A percentile compares a stretch with the other conserved stretches of the same genome.
Evolutionary conservation across 306 rosid species (phyloP).

Genomic region (Dryas drummondii): DNA sequence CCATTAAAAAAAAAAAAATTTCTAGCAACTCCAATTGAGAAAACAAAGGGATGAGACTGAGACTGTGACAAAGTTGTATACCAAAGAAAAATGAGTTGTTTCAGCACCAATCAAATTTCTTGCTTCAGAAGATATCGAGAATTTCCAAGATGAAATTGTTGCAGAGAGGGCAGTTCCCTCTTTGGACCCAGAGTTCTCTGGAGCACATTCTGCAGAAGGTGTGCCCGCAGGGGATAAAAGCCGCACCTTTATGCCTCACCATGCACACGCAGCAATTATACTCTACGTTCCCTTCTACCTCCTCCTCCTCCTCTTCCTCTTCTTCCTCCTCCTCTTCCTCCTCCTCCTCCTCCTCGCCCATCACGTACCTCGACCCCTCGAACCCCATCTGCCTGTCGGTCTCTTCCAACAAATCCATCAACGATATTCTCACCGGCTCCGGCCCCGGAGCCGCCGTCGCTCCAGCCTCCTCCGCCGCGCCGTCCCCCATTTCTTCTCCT

Average conservation of each 20-base stretch:
- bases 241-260: constrained; percentile 73
- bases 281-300: constrained; percentile 36
- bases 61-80: not conserved
- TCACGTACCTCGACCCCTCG: constrained; percentile 44
- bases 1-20: not conserved
- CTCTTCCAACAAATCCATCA: constrained; percentile 85
- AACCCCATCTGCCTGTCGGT: constrained; percentile 69
- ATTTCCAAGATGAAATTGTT: constrained; percentile 72
- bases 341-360: constrained; percentile 40
- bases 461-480: constrained; percentile 34
- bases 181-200: constrained; percentile 64
- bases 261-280: constrained; percentile 75
- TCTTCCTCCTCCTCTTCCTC: constrained; percentile 27
- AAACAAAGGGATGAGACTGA: not conserved
- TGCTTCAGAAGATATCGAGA: constrained; percentile 63
- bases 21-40: not conserved
- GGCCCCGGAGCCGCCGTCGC: constrained; percentile 6
- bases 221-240: constrained; percentile 70
- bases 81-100: not conserved
- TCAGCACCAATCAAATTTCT: not conserved
- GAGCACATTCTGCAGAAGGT: constrained; percentile 84
- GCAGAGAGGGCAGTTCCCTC: constrained; percentile 84
- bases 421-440: constrained; percentile 58
- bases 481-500: constrained; percentile 35
- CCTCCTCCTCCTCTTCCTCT: constrained; percentile 3